Evolutionary conservation across 352 stramenopile species (phyloP).

Genomic region (Globisporangium rhizosaccharum): DNA sequence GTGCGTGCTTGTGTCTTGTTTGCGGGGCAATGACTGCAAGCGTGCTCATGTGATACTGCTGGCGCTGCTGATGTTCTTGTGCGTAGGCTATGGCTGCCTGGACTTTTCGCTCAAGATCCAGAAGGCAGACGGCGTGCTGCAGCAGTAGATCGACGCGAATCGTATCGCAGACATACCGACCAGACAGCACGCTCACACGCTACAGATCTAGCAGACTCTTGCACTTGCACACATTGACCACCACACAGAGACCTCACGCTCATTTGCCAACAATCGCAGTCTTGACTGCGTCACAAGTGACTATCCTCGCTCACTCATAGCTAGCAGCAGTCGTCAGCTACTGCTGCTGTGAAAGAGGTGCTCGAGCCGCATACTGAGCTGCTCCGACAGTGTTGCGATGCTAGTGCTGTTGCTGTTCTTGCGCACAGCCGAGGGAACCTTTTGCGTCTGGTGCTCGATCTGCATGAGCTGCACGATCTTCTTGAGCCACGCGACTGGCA

Average conservation of each 20-base stretch:
- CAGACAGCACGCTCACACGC: neutral
- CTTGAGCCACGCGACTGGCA: conserved; percentile 30
- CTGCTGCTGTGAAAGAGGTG: neutral
- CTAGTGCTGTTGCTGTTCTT: neutral
- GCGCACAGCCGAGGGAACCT: neutral
- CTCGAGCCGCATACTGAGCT: conserved; percentile 1
- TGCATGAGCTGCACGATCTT: conserved; percentile 59
- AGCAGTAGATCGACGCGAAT: conserved; percentile 12
- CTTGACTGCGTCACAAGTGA: neutral
- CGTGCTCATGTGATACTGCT: too few relatives aligned
- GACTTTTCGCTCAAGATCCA: conserved; percentile 98
- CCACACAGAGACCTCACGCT: neutral
- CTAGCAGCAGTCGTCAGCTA: too few relatives aligned
- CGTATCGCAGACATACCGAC: too few relatives aligned
- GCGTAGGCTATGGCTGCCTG: conserved; percentile 87
- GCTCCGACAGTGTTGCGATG: neutral
- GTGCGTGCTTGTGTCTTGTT: neutral
- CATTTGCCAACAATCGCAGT: neutral
- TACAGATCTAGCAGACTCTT: neutral
- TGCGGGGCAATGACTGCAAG: too few relatives aligned
- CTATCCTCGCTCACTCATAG: neutral
- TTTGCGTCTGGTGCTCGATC: conserved; percentile 22
- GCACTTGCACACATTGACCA: too few relatives aligned
- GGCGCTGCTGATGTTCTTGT: neutral
- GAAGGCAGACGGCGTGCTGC: conserved; percentile 63